These are phyloP conservation scores for Phlebopus sp. DNA, from an alignment of 1,284 basidiomycete genomes.

Conservation along the genomic window DNA sequence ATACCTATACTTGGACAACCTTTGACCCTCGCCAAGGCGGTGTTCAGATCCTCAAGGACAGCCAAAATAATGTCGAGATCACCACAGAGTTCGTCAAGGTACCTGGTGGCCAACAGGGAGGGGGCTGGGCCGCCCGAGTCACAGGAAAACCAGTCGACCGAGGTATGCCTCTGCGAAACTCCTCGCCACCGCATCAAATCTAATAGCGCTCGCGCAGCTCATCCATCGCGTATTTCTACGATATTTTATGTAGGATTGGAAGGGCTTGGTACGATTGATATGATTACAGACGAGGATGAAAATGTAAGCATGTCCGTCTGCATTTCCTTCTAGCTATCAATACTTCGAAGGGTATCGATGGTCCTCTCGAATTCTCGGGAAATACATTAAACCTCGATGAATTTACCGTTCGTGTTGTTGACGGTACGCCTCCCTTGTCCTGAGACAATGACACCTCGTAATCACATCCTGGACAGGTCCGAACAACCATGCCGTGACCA, in stretches of 20 bases:
- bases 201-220: slow-evolving; percentile 33
- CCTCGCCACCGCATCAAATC: not conserved
- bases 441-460: not conserved
- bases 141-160: slow-evolving; percentile 77
- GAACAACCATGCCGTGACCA: slow-evolving; percentile 51
- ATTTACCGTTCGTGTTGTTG: slow-evolving; percentile 78
- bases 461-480: slow-evolving; percentile 41
- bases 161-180: slow-evolving; percentile 42
- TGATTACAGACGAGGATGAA: slow-evolving; percentile 74
- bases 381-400: slow-evolving; percentile 76
- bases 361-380: slow-evolving; percentile 67
- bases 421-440: slow-evolving; percentile 49
- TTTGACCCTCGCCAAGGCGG: slow-evolving; percentile 87
- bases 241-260: slow-evolving; percentile 88
- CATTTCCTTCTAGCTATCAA: slow-evolving; percentile 6
- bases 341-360: slow-evolving; percentile 64
- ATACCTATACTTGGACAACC: slow-evolving; percentile 82
- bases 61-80: slow-evolving; percentile 79
- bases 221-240: slow-evolving; percentile 64
- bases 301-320: slow-evolving; percentile 49
- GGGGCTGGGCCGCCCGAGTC: slow-evolving; percentile 88
- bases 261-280: slow-evolving; percentile 76
- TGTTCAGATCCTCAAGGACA: slow-evolving; percentile 80
- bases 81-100: slow-evolving; percentile 86
- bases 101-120: slow-evolving; percentile 73